Evolutionary conservation across 1,284 basidiomycete species (phyloP), one percentile per base, ranked within the genome.

Genomic region (Austroboletus novae-zelandiae): DNA sequence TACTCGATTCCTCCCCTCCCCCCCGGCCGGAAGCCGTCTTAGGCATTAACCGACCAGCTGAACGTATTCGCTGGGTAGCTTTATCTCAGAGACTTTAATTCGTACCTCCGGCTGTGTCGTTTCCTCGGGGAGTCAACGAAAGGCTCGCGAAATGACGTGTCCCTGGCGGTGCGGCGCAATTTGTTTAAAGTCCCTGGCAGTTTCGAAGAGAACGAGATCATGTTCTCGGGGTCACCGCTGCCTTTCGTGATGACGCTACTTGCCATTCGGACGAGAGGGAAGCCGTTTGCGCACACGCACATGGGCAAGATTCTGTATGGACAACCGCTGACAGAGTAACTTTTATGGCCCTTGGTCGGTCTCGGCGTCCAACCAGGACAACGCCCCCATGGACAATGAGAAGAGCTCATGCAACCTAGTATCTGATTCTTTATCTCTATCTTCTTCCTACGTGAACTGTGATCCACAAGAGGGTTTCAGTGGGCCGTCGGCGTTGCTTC

Each of bases 21-120:
- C 1, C 13, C 32, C 9, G 11, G 14, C 32, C 59, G 60, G 57
- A 54, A 37, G 23, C 32, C 58, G 5, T 52, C 62, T 6, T 46
- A 52, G 27, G n/a, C 48, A 11, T 27, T 65, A 1, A 59, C 62
- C 13, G 54, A 60, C 31, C 70, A 75, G 53, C 59, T 80, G 20
- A 74, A 74, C 48, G 52, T 78, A 20, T 77, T 70, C 44, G 64
- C 75, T 13, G 78, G 57, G n/a, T 57, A 58, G 41, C 36, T 58
- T 2, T 58, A 58, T 15, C 42, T 58, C 11, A 43, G 45, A 71
- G 20, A 68, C 32, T 34, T 13, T 15, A 15, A 34, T 34, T 34
- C 11, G 3, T 34, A 34, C 10, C 32, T 34, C 15, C 32, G 32
- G 9, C 14, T 34, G 10, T 34, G 32, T 11, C 32, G 13, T 11